These are phyloP conservation scores for Papiliotrema laurentii DNA, from an alignment of 1,284 basidiomycete species.

Conservation along the genomic window DNA sequence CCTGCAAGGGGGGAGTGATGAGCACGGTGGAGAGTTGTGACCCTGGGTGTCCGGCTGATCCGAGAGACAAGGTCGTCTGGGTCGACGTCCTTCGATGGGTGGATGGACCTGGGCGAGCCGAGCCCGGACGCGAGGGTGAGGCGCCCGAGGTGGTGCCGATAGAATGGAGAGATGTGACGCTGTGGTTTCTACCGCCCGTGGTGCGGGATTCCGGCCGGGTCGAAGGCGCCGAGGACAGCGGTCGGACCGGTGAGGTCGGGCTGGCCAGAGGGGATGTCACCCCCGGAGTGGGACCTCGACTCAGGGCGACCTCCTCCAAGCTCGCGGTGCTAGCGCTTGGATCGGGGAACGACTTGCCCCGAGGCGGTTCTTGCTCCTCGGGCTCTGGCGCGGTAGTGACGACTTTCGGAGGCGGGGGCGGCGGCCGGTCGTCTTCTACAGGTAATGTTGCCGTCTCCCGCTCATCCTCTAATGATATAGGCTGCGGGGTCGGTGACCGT, in stretches of 20 bases:
- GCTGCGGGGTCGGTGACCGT: not conserved
- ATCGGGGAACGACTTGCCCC: not conserved
- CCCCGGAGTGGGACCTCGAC: conserved; percentile 18
- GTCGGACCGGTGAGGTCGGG: not conserved
- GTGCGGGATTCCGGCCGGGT: conserved; percentile 9
- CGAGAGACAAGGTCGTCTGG: conserved; percentile 36
- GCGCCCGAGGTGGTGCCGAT: conserved; percentile 15
- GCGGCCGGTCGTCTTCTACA: not conserved
- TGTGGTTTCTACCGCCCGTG: conserved; percentile 3
- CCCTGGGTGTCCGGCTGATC: conserved; percentile 16
- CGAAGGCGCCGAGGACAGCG: not conserved
- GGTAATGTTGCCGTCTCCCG: not conserved
- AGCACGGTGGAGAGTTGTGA: conserved; percentile 50
- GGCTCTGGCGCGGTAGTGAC: not conserved
- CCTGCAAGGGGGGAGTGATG: conserved; percentile 78
- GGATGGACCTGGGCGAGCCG: conserved; percentile 9
- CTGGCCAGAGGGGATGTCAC: not conserved
- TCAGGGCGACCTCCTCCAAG: conserved; percentile 27
- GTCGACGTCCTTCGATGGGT: conserved; percentile 16
- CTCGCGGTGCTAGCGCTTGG: not conserved
- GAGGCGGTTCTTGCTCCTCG: not conserved
- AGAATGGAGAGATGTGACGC: conserved; percentile 22
- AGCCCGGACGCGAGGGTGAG: conserved; percentile 25
- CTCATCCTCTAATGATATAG: not conserved
- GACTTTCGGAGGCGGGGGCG: conserved; percentile 7